Percentiles rank a stretch among this genome's conserved stretches.
These are phyloP conservation scores for Wickerhamiella shivajii DNA, from an alignment of 805 yeast species.

Conservation along the genomic window DNA sequence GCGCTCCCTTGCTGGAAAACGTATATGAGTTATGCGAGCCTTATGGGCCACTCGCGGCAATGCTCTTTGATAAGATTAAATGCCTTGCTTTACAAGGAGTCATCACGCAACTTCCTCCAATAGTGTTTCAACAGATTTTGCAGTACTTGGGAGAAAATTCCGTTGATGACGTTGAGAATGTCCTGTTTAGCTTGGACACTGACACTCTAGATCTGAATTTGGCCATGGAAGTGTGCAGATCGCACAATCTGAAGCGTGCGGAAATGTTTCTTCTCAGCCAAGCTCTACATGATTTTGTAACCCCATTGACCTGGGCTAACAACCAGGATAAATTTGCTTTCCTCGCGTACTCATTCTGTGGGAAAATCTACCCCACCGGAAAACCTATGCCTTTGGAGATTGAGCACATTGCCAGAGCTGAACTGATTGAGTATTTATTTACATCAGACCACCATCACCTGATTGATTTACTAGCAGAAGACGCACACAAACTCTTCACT, in stretches of 20 bases:
- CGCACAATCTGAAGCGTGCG: conserved; percentile 45
- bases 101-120: conserved; percentile 43
- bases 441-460: conserved; percentile 23
- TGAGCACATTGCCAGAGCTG: conserved; percentile 30
- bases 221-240: conserved; percentile 46
- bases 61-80: conserved; percentile 41
- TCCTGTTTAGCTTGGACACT: conserved; percentile 57
- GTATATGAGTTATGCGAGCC: conserved; percentile 32
- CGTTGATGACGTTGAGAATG: conserved; percentile 38
- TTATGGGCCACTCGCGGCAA: conserved; percentile 22
- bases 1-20: conserved; percentile 26
- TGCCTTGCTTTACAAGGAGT: conserved; percentile 34
- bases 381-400: conserved; percentile 26
- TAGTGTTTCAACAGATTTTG: conserved; percentile 47
- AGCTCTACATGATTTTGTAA: conserved; percentile 48
- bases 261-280: conserved; percentile 57
- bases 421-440: conserved; percentile 42
- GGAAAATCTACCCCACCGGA: conserved; percentile 68
- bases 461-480: not conserved
- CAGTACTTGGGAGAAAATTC: conserved; percentile 30
- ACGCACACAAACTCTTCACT: conserved; percentile 36
- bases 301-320: conserved; percentile 16
- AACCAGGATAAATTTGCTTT: conserved; percentile 33
- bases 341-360: conserved; percentile 54
- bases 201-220: conserved; percentile 61